Evolutionary conservation across 2,329 filamentous ascomycete species (phyloP).

Genomic region (Colletotrichum filicis): DNA sequence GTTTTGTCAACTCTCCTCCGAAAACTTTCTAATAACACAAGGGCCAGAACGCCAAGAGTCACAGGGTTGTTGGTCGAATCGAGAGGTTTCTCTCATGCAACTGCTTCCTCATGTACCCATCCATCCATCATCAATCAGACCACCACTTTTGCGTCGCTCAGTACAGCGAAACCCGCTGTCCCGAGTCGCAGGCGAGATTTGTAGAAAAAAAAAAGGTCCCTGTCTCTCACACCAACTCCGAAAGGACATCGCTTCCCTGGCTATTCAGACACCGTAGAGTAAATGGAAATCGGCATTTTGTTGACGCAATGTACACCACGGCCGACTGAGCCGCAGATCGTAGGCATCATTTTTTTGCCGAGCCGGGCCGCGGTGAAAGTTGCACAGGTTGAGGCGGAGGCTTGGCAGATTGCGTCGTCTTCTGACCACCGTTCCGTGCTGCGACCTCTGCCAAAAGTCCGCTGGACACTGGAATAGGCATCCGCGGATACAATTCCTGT

Average conservation of each 20-base stretch:
- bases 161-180: not conserved
- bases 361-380: not conserved
- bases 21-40: conserved; percentile 31
- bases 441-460: too few species aligned
- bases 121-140: conserved; percentile 18
- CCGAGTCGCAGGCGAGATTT: conserved; percentile 1
- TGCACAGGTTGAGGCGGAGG: not conserved
- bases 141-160: not conserved
- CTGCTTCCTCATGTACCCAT: conserved; percentile 11
- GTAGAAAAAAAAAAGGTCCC: not conserved
- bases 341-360: not conserved
- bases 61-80: not conserved
- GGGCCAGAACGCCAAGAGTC: conserved; percentile 26
- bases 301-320: not conserved
- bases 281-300: conserved; percentile 4
- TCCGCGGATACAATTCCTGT: not conserved
- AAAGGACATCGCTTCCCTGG: conserved; percentile 17
- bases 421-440: not conserved
- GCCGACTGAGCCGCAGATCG: not conserved
- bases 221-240: conserved; percentile 24
- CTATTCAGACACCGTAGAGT: conserved; percentile 26
- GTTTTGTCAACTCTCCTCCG: conserved; percentile 4
- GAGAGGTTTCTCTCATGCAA: not conserved
- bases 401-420: not conserved
- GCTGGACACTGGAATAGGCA: not conserved